phyloP scores from a whole-genome alignment of 441 rosid species.

The Euphorbia neoarborescens region DNA sequence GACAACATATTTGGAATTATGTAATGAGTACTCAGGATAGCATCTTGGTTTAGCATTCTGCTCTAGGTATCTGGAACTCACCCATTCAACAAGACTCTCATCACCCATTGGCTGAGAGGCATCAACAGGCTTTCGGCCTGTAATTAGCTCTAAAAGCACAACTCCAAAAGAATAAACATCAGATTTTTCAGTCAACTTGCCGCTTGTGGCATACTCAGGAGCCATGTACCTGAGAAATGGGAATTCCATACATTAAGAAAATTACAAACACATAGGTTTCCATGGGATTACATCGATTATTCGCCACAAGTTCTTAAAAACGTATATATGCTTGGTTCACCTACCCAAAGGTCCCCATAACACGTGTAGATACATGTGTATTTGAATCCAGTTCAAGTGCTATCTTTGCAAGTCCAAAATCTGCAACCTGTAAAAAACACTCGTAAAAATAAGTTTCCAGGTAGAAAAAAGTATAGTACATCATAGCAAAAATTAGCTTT shows the following conservation, averaged over 20 bases:
- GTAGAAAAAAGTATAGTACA: slow-evolving; percentile 8
- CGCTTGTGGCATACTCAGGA: slow-evolving; percentile 88
- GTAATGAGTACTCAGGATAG: neutral
- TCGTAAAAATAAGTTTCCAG: neutral
- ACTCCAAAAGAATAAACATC: slow-evolving; percentile 92
- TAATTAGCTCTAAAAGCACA: slow-evolving; percentile 79
- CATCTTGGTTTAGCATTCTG: neutral
- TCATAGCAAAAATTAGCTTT: slow-evolving; percentile 8
- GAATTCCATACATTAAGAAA: slow-evolving; percentile 19
- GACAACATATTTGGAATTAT: slow-evolving; percentile 18
- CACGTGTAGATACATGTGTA: slow-evolving; percentile 86
- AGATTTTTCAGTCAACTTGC: slow-evolving; percentile 82
- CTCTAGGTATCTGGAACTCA: slow-evolving; percentile 21
- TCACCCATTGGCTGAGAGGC: slow-evolving; percentile 76
- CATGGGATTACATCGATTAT: neutral
- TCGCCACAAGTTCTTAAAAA: neutral
- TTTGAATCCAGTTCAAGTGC: slow-evolving; percentile 70
- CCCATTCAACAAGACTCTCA: slow-evolving; percentile 92
- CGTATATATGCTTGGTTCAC: slow-evolving; percentile 18
- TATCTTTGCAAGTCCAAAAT: slow-evolving; percentile 89
- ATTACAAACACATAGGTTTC: neutral
- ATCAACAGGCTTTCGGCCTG: slow-evolving; percentile 89
- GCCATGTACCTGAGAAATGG: slow-evolving; percentile 68
- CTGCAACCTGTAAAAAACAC: slow-evolving; percentile 57
- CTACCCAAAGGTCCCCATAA: slow-evolving; percentile 95